phyloP scores from a whole-genome alignment of 208 protist genomes.

The Jaenimonas drosophilae region DNA sequence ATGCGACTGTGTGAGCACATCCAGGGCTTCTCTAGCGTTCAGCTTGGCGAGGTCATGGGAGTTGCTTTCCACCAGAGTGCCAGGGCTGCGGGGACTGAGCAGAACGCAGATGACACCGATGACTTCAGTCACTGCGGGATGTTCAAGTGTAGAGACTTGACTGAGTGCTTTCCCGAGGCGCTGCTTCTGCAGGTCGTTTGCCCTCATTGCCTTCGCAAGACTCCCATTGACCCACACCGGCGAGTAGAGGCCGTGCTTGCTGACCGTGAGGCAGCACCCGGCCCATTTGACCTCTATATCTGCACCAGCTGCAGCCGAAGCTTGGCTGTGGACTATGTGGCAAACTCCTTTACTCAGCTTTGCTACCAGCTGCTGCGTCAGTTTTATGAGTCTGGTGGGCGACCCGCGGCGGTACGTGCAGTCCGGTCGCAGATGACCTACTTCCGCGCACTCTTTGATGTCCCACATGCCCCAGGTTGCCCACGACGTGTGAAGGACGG shows the following conservation, averaged over 20 bases:
- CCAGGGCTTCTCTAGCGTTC: slow-evolving; percentile 69
- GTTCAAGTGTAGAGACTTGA: slow-evolving; percentile 52
- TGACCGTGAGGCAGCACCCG: slow-evolving; percentile 1
- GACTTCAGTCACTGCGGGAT: slow-evolving; percentile 69
- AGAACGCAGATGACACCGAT: slow-evolving; percentile 18
- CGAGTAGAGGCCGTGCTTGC: slow-evolving; percentile 51
- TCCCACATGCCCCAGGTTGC: slow-evolving; percentile 73
- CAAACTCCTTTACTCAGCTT: slow-evolving; percentile 73
- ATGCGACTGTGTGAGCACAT: slow-evolving; percentile 92
- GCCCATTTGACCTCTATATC: slow-evolving; percentile 64
- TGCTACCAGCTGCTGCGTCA: slow-evolving; percentile 59
- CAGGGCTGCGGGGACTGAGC: slow-evolving; percentile 7
- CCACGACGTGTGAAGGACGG: slow-evolving; percentile 34
- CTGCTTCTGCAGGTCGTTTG: slow-evolving; percentile 65
- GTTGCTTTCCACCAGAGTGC: slow-evolving; percentile 33
- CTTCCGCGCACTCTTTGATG: slow-evolving; percentile 82
- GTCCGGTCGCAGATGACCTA: slow-evolving; percentile 80
- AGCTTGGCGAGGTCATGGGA: slow-evolving; percentile 84
- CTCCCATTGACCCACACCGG: slow-evolving; percentile 70
- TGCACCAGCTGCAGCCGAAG: slow-evolving; percentile 50
- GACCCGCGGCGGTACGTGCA: slow-evolving; percentile 36
- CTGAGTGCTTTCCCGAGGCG: slow-evolving; percentile 70
- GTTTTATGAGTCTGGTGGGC: slow-evolving; percentile 75
- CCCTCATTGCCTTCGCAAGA: slow-evolving; percentile 47
- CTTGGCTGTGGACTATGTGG: slow-evolving; percentile 52